Evolutionary conservation across 2,329 filamentous ascomycete genomes (phyloP).

Genomic region (Arthroderma sp.): DNA sequence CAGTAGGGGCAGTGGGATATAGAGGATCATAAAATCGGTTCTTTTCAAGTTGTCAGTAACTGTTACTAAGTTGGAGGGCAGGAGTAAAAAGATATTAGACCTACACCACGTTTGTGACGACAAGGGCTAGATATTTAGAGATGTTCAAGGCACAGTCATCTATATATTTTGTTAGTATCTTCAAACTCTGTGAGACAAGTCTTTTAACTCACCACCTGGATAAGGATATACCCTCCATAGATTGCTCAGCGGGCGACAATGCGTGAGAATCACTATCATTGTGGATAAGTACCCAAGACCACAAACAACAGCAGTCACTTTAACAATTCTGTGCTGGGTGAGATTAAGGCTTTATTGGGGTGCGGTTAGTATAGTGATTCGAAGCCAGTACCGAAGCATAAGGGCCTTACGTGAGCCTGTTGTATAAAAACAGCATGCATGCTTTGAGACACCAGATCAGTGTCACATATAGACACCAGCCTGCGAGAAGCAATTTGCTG

Average conservation of each 20-base stretch:
- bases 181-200: not conserved
- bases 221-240: constrained; percentile 32
- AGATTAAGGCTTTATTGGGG: constrained; percentile 18
- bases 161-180: constrained; percentile 6
- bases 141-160: constrained; percentile 24
- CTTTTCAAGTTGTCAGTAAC: constrained; percentile 12
- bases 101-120: constrained; percentile 26
- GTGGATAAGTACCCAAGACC: constrained; percentile 22
- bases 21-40: constrained; percentile 28
- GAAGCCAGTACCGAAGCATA: not conserved
- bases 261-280: constrained; percentile 23
- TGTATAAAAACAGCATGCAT: constrained; percentile 33
- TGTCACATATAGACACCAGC: constrained; percentile 31
- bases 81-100: constrained; percentile 4
- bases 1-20: constrained; percentile 30
- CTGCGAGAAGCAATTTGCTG: constrained; percentile 21
- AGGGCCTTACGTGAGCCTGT: constrained; percentile 28
- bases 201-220: constrained; percentile 22
- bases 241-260: constrained; percentile 26
- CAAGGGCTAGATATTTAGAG: constrained; percentile 27
- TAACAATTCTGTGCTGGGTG: constrained; percentile 27
- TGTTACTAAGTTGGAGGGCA: not conserved
- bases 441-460: constrained; percentile 33
- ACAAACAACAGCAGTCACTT: constrained; percentile 21
- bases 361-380: not conserved